Evolutionary conservation across 257 asterid genomes (phyloP).

Genomic region (Plantago ovata): DNA sequence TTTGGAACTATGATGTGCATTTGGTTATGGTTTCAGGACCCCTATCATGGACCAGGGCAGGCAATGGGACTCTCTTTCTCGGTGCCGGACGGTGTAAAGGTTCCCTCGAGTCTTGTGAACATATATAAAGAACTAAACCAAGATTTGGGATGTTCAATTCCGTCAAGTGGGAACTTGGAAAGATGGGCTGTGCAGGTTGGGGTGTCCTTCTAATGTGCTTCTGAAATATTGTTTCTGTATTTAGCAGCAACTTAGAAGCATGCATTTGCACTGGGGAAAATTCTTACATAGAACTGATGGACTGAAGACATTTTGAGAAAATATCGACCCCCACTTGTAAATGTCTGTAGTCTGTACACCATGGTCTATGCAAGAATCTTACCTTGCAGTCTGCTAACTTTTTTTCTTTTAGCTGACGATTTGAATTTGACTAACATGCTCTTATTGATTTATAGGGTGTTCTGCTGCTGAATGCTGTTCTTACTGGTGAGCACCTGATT

Average conservation of each 20-base stretch:
- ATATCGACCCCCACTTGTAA: too few relatives aligned
- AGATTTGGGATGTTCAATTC: constrained; percentile 81
- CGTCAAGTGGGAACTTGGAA: constrained; percentile 80
- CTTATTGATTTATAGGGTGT: constrained; percentile 56
- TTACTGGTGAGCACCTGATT: constrained; percentile 55
- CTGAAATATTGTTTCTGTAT: constrained; percentile 1
- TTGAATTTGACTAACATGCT: too few relatives aligned
- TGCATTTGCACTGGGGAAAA: too few relatives aligned
- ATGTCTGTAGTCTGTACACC: too few relatives aligned
- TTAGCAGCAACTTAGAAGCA: too few relatives aligned
- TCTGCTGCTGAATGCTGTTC: constrained; percentile 90
- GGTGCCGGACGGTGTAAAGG: constrained; percentile 73
- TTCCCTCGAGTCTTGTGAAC: constrained; percentile 87
- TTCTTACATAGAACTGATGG: too few relatives aligned
- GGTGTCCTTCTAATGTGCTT: constrained; percentile 13
- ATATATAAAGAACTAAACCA: constrained; percentile 84
- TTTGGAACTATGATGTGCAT: not conserved
- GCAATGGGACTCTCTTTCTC: constrained; percentile 99
- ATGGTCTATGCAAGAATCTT: too few relatives aligned
- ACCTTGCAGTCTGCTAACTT: too few relatives aligned
- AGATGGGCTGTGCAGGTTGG: constrained; percentile 90
- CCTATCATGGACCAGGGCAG: constrained; percentile 98
- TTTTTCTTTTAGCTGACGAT: too few relatives aligned
- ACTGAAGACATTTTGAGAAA: too few relatives aligned
- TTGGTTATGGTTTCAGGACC: constrained; percentile 49